Evolutionary conservation across 2,329 filamentous ascomycete genomes (phyloP).

Genomic region (Penicillium sp.): DNA sequence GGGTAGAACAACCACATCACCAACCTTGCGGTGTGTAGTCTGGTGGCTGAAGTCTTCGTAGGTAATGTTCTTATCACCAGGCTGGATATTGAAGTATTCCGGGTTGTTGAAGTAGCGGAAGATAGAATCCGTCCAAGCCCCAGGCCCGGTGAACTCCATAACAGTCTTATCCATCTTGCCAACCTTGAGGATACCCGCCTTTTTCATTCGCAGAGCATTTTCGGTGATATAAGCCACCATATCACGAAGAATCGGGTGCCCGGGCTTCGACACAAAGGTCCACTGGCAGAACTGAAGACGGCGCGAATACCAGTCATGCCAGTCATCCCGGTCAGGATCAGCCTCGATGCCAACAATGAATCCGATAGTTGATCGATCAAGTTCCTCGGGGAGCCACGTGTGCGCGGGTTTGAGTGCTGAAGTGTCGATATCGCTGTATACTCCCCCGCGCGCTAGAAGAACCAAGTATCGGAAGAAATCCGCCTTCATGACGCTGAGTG

Average conservation of each 20-base stretch:
- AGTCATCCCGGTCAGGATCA: slow-evolving; percentile 88
- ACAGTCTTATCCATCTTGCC: slow-evolving; percentile 68
- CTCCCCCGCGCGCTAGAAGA: slow-evolving; percentile 71
- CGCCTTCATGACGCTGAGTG: slow-evolving; percentile 71
- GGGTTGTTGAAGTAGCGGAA: slow-evolving; percentile 93
- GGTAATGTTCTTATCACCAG: slow-evolving; percentile 68
- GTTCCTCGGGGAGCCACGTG: slow-evolving; percentile 79
- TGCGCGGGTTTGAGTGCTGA: slow-evolving; percentile 75
- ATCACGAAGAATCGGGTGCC: slow-evolving; percentile 86
- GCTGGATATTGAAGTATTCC: slow-evolving; percentile 76
- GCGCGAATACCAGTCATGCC: slow-evolving; percentile 93
- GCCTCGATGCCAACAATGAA: slow-evolving; percentile 94
- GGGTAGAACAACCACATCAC: slow-evolving; percentile 88
- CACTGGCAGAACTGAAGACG: slow-evolving; percentile 98
- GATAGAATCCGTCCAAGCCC: slow-evolving; percentile 87
- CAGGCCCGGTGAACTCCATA: slow-evolving; percentile 91
- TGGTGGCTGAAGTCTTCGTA: slow-evolving; percentile 90
- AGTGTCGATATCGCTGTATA: slow-evolving; percentile 94
- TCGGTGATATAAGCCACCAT: slow-evolving; percentile 83
- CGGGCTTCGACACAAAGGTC: slow-evolving; percentile 95
- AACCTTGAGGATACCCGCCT: slow-evolving; percentile 60
- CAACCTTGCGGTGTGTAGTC: slow-evolving; percentile 76
- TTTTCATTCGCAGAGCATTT: slow-evolving; percentile 73
- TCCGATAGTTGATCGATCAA: slow-evolving; percentile 75
- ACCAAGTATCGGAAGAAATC: slow-evolving; percentile 77